Base-by-base conservation (phyloP, 2,329 filamentous ascomycete species). In the Berkeleyomyces rouxiae region DNA sequence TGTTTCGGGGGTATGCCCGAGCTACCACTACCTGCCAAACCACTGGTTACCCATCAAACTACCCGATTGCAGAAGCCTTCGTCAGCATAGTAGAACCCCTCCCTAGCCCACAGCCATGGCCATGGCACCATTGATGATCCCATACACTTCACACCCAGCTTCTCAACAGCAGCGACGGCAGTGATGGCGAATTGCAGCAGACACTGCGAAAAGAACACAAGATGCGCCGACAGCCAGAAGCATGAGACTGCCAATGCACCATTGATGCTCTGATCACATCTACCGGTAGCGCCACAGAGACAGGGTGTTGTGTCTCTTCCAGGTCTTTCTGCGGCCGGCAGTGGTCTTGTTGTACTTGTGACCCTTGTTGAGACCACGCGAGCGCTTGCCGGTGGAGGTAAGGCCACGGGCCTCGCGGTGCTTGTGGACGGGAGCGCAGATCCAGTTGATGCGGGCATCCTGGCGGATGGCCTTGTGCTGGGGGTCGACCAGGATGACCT, bases 371-470 rank as follows among this genome's bases (percentile, higher is more conserved):
- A 99, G 87, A 81, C 95, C 93, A 78, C 93, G 90, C 74, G 90
- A 96, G 83, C 95, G 95, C 91, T 99, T 99, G 86, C 93, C 93
- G 70, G 92, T 97, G 73, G 92, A 86, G 71, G 93, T 99, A 72
- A 99, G 90, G 74, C 93, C 95, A 78, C 93, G 91, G 73, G 84
- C 80, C 84, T 99, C 93, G 82, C 93, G 93, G 86, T 97, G 93
- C 91, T 99, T 99, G 90, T 99, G 93, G 74, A 99, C 95, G 71
- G 93, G 88, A 82, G 95, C 95, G 81, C 92, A 90, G 84, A 99
- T 99, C 93, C 93, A 99, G 89, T 96, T 99, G 88, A 99, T 97
- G 80, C 93, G 91, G 74, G 93, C 82, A 78, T 99, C 93, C 75
- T 88, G 89, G 79, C 93, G 93, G 84, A 99, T 99, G 75, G 93